Evolutionary conservation across 192 early-diverging fungal species (phyloP), one percentile per base, ranked within the genome.

Genomic region (Coemansia sp.): DNA sequence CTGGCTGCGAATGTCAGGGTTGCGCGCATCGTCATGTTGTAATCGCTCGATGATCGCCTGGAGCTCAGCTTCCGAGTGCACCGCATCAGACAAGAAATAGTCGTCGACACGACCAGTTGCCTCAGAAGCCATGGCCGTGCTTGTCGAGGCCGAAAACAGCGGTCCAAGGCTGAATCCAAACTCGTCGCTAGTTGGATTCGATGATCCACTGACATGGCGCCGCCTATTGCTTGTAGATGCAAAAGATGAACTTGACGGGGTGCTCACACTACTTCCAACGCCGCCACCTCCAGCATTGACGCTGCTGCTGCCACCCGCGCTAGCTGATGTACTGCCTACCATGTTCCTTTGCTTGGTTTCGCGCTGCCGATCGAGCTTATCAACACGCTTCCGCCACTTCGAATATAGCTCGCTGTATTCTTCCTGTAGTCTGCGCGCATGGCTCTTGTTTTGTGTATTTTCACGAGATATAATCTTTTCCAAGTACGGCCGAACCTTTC

Each of bases 41-140:
- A 92, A 51, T 11, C 84, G 81, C 71, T 89, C 87, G 63, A 92
- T 91, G 45, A 93, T 91, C 62, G 89, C 90, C 34, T 88, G 64
- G 33, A 93, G 68, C 75, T 92, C 92, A 6, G 92, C 92, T 38
- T 93, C 92, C n/a, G 87, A 88, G 44, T 90, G 81, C 45, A 90
- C 92, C 11, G 88, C 87, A 55, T 93, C 92, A 12, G 87, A 89
- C 0, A 86, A 87, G 51, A 86, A 91, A 9, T 78, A 61, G 18
- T 81, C 58, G 3, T 62, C 57, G 10, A 63, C 68, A 21, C 81
- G 74, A 48, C 67, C 41, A 35, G 36, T 38, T 36, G 72, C 55
- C 61, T 35, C 39, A 5, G 34, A 34, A 10, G 57, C 12, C 30
- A 36, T 20, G 8, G 57, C 8, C 66, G 49, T 63, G 55, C 45